Percentiles rank a stretch among this genome's conserved stretches.
Conservation (phyloP, 2,329 filamentous ascomycete genomes). For the Curvularia spicifera region DNA sequence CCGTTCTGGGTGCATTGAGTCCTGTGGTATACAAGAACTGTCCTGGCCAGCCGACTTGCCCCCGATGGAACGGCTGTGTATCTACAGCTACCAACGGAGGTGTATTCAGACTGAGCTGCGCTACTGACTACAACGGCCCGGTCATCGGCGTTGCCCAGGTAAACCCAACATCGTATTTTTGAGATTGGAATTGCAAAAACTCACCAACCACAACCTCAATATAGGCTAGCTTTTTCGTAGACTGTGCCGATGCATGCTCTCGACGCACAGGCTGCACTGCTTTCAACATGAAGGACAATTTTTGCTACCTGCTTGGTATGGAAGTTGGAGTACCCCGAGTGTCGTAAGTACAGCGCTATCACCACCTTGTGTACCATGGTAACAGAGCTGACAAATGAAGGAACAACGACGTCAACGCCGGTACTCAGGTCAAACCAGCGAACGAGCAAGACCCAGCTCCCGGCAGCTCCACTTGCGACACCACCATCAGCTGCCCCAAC, state of each 20-base stretch:
- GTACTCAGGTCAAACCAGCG: slow-evolving; percentile 3
- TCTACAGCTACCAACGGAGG: slow-evolving; percentile 17
- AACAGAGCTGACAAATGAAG: background rate
- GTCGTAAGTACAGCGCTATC: slow-evolving; percentile 5
- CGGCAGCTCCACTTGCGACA: slow-evolving; percentile 9
- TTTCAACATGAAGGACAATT: slow-evolving; percentile 17
- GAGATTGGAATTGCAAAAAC: background rate
- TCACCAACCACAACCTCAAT: background rate
- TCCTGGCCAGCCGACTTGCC: slow-evolving; percentile 16
- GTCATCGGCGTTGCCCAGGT: slow-evolving; percentile 15
- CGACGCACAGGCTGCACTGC: slow-evolving; percentile 9
- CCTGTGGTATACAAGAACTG: slow-evolving; percentile 5
- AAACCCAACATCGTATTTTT: background rate
- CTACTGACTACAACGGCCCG: slow-evolving; percentile 16
- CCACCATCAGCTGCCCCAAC: slow-evolving; percentile 8
- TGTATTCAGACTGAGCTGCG: slow-evolving; percentile 17
- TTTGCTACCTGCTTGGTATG: slow-evolving; percentile 23
- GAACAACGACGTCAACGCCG: slow-evolving; percentile 6
- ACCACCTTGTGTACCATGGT: background rate
- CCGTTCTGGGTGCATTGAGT: slow-evolving; percentile 1
- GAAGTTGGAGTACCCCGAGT: slow-evolving; percentile 5
- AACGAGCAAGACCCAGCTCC: slow-evolving; percentile 3
- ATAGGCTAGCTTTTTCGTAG: slow-evolving; percentile 13
- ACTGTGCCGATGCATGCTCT: slow-evolving; percentile 23
- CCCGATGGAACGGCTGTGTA: slow-evolving; percentile 17